These are phyloP conservation scores for Spathaspora passalidarum DNA, from an alignment of 805 yeast genomes.

Conservation along the genomic window DNA sequence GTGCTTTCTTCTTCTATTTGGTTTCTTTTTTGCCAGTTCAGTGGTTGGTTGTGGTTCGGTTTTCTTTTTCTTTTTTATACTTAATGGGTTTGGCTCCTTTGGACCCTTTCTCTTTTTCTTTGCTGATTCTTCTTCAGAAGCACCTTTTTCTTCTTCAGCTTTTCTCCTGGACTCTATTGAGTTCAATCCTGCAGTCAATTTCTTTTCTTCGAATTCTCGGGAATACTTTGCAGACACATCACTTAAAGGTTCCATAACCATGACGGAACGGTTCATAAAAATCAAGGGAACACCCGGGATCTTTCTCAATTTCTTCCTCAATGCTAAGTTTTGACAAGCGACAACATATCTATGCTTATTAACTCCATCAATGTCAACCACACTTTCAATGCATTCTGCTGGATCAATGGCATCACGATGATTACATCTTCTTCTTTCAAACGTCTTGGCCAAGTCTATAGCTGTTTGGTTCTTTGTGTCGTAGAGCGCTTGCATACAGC, in stretches of 20 bases:
- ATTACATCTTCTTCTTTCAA: conserved; percentile 91
- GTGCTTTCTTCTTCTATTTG: conserved; percentile 23
- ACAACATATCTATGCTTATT: conserved; percentile 91
- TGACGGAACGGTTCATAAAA: conserved; percentile 85
- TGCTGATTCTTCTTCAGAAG: conserved; percentile 12
- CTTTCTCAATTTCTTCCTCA: conserved; percentile 65
- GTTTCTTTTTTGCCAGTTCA: conserved; percentile 11
- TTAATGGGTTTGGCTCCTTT: conserved; percentile 85
- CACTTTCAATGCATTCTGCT: conserved; percentile 69
- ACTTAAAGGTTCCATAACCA: conserved; percentile 94
- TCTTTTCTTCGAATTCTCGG: conserved; percentile 55
- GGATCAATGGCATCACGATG: conserved; percentile 69
- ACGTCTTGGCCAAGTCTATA: conserved; percentile 73
- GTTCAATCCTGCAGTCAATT: conserved; percentile 78
- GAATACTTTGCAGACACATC: conserved; percentile 51
- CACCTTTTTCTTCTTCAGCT: conserved; percentile 12
- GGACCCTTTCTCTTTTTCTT: conserved; percentile 62
- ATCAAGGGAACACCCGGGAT: conserved; percentile 90
- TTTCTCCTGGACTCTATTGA: conserved; percentile 38
- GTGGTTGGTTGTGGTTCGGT: conserved; percentile 8
- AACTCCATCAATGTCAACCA: conserved; percentile 66
- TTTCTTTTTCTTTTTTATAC: conserved; percentile 74
- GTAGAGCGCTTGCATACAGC: conserved; percentile 87
- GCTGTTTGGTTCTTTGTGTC: conserved; percentile 68
- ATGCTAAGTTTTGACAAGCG: conserved; percentile 73